phyloP scores from a whole-genome alignment of 1,284 basidiomycete species.

The Kwoniella shivajii region DNA sequence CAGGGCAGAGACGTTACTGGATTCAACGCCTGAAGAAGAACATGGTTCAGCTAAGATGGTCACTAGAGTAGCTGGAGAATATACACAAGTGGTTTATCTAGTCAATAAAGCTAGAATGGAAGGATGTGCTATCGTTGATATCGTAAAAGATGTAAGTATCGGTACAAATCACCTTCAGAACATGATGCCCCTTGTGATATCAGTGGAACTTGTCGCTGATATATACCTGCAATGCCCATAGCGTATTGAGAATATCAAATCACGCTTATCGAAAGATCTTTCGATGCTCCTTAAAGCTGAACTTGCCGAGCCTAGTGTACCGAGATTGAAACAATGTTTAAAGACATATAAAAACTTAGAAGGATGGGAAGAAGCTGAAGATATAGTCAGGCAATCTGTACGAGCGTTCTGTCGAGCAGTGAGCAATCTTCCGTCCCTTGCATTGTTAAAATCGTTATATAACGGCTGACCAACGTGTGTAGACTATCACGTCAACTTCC shows the following conservation, averaged over 20 bases:
- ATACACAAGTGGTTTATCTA: slow-evolving; percentile 89
- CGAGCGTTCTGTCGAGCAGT: slow-evolving; percentile 76
- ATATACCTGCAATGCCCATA: slow-evolving; percentile 39
- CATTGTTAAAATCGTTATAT: neutral
- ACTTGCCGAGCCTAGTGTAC: slow-evolving; percentile 48
- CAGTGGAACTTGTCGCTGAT: neutral
- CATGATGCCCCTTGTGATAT: neutral
- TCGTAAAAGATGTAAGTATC: slow-evolving; percentile 77
- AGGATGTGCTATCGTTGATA: slow-evolving; percentile 73
- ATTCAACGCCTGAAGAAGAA: slow-evolving; percentile 56
- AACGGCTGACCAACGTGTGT: neutral
- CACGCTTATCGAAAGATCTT: slow-evolving; percentile 78
- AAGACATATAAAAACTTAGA: slow-evolving; percentile 77
- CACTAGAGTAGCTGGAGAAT: slow-evolving; percentile 81
- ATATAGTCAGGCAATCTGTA: slow-evolving; percentile 72
- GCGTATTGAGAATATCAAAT: slow-evolving; percentile 77
- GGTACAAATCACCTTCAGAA: neutral
- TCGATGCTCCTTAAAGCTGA: slow-evolving; percentile 72
- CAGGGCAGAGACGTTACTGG: slow-evolving; percentile 76
- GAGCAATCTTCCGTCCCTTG: slow-evolving; percentile 17
- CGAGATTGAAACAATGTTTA: slow-evolving; percentile 74
- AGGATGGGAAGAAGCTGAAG: slow-evolving; percentile 82
- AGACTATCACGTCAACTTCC: slow-evolving; percentile 39
- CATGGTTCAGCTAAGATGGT: slow-evolving; percentile 65
- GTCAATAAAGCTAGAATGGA: slow-evolving; percentile 75